Percentiles rank a stretch among this genome's conserved stretches.
phyloP scores from a whole-genome alignment of 2,329 filamentous ascomycete species.

The Pestalotiopsis sp. region DNA sequence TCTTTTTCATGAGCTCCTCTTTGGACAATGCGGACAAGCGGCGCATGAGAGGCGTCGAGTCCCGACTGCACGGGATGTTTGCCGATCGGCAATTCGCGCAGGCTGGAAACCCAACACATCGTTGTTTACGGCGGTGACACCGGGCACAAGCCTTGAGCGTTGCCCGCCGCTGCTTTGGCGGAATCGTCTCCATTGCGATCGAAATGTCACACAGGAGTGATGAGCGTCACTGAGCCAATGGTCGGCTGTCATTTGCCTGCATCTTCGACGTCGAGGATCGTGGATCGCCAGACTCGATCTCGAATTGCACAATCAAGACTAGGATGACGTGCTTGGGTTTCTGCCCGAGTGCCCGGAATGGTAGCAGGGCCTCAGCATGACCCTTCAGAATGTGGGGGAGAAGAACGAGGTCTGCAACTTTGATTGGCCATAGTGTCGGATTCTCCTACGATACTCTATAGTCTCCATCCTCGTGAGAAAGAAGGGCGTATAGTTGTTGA shows the following conservation, averaged over 20 bases:
- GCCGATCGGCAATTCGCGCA: background rate
- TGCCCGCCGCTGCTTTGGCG: background rate
- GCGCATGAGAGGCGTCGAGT: background rate
- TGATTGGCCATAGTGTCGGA: background rate
- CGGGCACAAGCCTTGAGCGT: background rate
- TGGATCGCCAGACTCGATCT: background rate
- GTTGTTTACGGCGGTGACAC: background rate
- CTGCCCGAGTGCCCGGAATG: background rate
- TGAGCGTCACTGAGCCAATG: background rate
- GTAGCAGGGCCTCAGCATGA: background rate
- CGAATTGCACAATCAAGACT: background rate
- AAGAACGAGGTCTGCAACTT: background rate
- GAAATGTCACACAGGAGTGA: background rate
- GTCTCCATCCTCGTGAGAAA: no score
- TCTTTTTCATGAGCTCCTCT: background rate
- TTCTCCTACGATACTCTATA: no score
- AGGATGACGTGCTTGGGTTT: background rate
- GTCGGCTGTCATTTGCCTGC: background rate
- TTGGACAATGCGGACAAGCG: background rate
- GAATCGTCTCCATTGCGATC: background rate
- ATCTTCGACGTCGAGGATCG: background rate
- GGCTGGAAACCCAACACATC: background rate
- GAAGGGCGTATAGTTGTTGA: no score
- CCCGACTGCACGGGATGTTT: background rate
- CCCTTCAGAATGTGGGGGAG: background rate